These are phyloP conservation scores for Lachancea nothofagi DNA, from an alignment of 805 yeast species.

Conservation along the genomic window DNA sequence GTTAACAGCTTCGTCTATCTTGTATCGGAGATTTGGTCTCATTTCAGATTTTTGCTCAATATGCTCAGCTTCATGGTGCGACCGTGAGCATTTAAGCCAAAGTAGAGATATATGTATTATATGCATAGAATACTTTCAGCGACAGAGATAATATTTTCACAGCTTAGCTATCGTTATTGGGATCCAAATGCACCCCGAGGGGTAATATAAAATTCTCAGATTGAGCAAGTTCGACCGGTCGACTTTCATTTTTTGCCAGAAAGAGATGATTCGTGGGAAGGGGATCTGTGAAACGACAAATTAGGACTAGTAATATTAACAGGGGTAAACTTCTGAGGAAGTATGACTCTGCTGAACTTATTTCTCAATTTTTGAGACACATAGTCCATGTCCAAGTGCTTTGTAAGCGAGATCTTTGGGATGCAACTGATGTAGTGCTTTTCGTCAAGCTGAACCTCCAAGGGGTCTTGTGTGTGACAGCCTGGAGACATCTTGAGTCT, in stretches of 20 bases:
- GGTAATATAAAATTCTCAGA: no score
- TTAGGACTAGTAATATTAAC: constrained; percentile 76
- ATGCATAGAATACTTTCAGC: background rate
- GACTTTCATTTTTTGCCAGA: background rate
- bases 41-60: constrained; percentile 5
- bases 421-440: constrained; percentile 96
- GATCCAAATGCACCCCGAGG: no score
- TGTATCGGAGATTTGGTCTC: background rate
- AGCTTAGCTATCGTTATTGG: no score
- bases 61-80: background rate
- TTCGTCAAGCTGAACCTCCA: constrained; percentile 92
- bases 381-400: constrained; percentile 88
- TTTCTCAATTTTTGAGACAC: constrained; percentile 75
- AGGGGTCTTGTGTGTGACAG: constrained; percentile 95
- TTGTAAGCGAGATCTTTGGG: constrained; percentile 81
- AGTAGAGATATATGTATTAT: background rate
- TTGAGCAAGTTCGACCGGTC: background rate
- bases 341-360: constrained; percentile 76
- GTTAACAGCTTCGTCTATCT: no score
- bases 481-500: constrained; percentile 94
- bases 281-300: constrained; percentile 23
- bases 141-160: no score
- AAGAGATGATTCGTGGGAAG: background rate
- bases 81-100: background rate
- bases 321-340: constrained; percentile 89